Conservation (phyloP, 371 early-diverging fungal genomes). For the Haplosporangium sp. region DNA sequence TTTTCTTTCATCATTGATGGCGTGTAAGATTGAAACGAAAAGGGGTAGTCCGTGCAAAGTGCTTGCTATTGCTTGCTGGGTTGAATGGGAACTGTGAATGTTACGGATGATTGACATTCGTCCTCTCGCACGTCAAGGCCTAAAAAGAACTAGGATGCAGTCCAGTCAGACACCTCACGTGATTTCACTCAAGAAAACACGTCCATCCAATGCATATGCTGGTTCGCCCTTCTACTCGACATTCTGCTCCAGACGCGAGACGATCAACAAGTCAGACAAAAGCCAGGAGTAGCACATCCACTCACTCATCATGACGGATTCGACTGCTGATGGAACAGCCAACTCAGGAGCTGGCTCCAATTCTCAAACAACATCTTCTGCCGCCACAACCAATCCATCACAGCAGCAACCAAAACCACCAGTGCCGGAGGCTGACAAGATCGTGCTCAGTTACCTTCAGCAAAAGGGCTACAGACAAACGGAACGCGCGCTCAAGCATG, state of each 20-base stretch:
- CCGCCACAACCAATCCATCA: constrained; percentile 12
- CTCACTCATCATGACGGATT: constrained; percentile 25
- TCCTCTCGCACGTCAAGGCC: too few species aligned
- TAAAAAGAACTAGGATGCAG: too few species aligned
- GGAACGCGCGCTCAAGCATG: constrained; percentile 59
- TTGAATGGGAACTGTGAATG: background rate
- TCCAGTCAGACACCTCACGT: too few species aligned
- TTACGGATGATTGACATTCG: background rate
- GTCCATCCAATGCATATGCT: too few species aligned
- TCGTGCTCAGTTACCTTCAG: constrained; percentile 66
- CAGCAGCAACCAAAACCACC: constrained; percentile 27
- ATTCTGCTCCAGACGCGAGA: too few species aligned
- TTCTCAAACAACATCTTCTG: constrained; percentile 9
- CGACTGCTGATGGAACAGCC: constrained; percentile 30
- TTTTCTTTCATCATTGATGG: too few species aligned
- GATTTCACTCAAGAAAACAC: too few species aligned
- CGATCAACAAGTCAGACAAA: background rate
- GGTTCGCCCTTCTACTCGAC: too few species aligned
- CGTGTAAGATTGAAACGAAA: background rate
- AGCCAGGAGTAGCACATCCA: background rate
- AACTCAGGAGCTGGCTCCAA: constrained; percentile 24
- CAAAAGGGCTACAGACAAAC: constrained; percentile 68
- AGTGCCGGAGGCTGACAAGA: constrained; percentile 57
- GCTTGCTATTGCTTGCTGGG: background rate
- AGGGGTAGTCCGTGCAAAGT: background rate